Base-by-base conservation (phyloP, 805 yeast genomes). In the Cyberlindnera nakhonratchasimensis region DNA sequence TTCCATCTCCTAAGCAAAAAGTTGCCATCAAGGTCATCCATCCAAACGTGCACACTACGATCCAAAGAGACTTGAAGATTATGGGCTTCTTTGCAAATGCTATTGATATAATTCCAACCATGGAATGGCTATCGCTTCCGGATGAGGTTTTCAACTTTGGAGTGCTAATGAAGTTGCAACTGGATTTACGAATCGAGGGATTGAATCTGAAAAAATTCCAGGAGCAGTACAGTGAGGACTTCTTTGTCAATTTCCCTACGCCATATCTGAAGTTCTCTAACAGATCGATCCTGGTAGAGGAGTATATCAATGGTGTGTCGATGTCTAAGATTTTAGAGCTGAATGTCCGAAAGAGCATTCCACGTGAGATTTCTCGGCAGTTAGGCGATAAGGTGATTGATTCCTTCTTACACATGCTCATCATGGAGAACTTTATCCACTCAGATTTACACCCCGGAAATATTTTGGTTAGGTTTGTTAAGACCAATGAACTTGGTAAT, bases 361-460 rank as follows among this genome's bases (percentile, higher is more conserved):
- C 53, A 58, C 69, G 56, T 38, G 69, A 57, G 61, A 71, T 87
- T 31, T 80, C 90, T 13, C 81, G 80, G 51, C 80, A 77, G 54
- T 70, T 82, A 22, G 81, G 89, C 56, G 89, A 86, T 55, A 83
- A 84, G 48, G 86, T 96, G 8, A 77, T 93, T 19, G 96, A 93
- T 60, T 86, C 97, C 4, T 93, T 93, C 54, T 69, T 93, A 49
- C 85, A 89, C 55, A 93, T 93, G 99, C 70, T 93, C 48, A 83
- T 93, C 39, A 64, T 91, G 40, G 95, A 93, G 65, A 90, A 93
- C 61, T 93, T 93, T 62, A 87, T 90, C 33, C 99, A 93, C 62
- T 91, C 98, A 0, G 99, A 93, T 65, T 70, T 93, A 45, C 99
- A 93, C 53, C 97, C 99, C 0, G 99, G 99, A 4, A 93, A 93